Conservation (phyloP, 306 rosid genomes). For the Cucumis cinereus region DNA sequence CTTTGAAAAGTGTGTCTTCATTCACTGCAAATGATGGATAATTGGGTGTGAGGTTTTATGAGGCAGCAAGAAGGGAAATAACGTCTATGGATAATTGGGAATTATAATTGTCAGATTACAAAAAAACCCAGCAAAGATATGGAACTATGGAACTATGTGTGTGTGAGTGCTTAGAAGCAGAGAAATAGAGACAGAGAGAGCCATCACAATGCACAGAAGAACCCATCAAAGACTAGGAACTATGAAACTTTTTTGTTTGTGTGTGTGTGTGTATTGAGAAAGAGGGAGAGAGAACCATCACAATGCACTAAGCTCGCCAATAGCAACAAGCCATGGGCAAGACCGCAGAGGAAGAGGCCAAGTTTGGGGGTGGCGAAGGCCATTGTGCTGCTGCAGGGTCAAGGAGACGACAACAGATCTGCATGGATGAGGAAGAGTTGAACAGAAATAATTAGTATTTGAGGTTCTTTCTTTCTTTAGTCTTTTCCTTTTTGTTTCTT, state of each 20-base stretch:
- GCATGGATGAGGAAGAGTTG: neutral
- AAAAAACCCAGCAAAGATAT: neutral
- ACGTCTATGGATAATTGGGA: neutral
- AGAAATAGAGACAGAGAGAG: neutral
- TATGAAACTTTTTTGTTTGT: neutral
- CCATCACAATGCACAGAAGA: neutral
- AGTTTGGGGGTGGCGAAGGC: slow-evolving; percentile 12
- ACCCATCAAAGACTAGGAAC: neutral
- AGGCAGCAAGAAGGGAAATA: neutral
- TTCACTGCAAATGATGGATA: neutral
- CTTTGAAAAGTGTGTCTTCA: neutral
- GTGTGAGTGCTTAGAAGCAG: neutral
- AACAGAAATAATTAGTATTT: neutral
- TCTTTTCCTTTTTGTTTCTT: neutral
- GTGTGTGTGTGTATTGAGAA: neutral
- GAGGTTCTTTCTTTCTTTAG: neutral
- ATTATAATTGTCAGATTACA: neutral
- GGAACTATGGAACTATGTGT: neutral
- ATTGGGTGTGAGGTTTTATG: neutral
- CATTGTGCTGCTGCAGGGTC: slow-evolving; percentile 6
- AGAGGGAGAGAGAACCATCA: slow-evolving; percentile 2
- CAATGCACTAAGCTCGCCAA: slow-evolving; percentile 11
- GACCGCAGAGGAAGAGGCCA: slow-evolving; percentile 10
- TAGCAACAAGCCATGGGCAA: slow-evolving; percentile 15
- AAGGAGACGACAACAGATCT: neutral